Evolutionary conservation across 192 early-diverging fungal species (phyloP), one percentile per base, ranked within the genome.

Genomic region (Rhizophagus prolifer): DNA sequence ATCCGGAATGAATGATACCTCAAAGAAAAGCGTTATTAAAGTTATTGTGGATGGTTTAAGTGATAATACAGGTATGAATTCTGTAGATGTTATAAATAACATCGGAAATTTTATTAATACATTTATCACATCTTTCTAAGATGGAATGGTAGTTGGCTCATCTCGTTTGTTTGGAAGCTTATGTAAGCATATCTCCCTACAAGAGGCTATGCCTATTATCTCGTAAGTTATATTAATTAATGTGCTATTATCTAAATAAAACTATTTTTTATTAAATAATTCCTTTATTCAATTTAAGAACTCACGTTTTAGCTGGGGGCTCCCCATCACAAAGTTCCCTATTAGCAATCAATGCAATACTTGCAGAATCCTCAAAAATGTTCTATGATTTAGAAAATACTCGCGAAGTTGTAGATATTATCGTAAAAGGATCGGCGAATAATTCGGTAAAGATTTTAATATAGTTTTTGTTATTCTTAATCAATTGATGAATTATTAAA

Each of bases 121-220:
- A 38, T 7, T 12, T 12, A 44, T 12, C 41, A 41, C 1, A 41
- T n/a, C 85, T 64, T 23, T 36, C 64, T 28, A 2, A 89, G 90
- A 91, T 75, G 85, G 79, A 0, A 78, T 86, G 67, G 80, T 90
- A 70, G 75, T 82, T 63, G 82, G 80, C 1, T 88, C 90, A 9
- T 82, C 91, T 23, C 90, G 90, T 78, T 82, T 89, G 74, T 86
- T 92, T 67, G 88, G 85, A 10, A 82, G 85, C 3, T 88, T 85
- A 76, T 85, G 88, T 78, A 85, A 82, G 58, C 87, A 90, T 66
- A 73, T 91, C 16, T 54, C 74, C 3, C 38, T 73, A 16, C 88
- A 88, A 26, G 88, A 90, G 16, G 78, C 85, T 7, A 81, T 81
- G 31, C 44, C 59, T 46, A 44, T 75, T 4, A 65, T 75, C n/a